Base-by-base conservation (phyloP, 192 early-diverging fungal genomes). In the Linnemannia elongata region DNA sequence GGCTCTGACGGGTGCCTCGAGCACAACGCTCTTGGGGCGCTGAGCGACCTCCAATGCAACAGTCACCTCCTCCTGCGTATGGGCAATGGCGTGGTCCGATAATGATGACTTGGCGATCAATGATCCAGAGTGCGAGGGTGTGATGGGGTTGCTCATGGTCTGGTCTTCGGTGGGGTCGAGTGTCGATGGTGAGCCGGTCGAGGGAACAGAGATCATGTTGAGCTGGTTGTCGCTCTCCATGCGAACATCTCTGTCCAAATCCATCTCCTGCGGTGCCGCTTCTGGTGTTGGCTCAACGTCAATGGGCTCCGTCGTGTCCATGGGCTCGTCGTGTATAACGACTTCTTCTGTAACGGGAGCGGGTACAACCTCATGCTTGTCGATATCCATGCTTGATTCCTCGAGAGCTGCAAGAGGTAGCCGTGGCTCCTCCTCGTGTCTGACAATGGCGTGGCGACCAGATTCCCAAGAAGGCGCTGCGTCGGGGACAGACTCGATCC, bases 381-480 rank as follows among this genome's bases (percentile, higher is more conserved):
- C 85, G 49, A 87, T 81, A 75, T 87, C 85, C 85, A 87, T 87
- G n/a, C 79, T 66, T 39, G 70, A 39, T 15, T 77, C 85, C 15
- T 13, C 3, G 33, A 72, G 18, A 10, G 57, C 45, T 20, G 75
- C 72, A 30, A 78, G 45, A 30, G 75, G 83, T 39, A 36, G 72
- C 15, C 73, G 72, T 49, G 44, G 69, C 41, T 52, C 72, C 33
- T 75, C 82, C 68, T 78, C 82, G 0, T 78, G 52, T 1, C 33
- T 72, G 72, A 47, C 38, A 41, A 55, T 39, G 30, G 47, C 6
- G n/a, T 63, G 72, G 20, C 75, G 78, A 27, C 72, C 73, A 18
- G 83, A 42, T n/a, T 86, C 79, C 83, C 83, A 86, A 52, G 83
- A 77, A 8, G 83, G 83, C 12, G 72, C 79, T 12, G 68, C 73